Evolutionary conservation across 306 rosid genomes (phyloP), one percentile per base, ranked within the genome.

Genomic region (Vigna hirtella): DNA sequence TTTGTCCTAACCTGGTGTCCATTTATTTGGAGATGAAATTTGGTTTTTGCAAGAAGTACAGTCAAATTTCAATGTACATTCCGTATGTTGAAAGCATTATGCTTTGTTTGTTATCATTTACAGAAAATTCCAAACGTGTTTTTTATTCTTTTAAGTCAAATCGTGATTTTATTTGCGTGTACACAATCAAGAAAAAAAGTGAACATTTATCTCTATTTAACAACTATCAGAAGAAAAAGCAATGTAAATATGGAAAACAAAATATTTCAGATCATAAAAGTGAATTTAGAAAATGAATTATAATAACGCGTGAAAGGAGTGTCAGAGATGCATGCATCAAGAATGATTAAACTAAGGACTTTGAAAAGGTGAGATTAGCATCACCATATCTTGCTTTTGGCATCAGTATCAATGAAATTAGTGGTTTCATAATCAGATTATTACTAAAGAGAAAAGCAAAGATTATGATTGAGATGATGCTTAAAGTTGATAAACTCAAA

Each of bases 391-490:
- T 42, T 42, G 24, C 71, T 51, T 81, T 74, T 65, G 59, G 69
- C 40, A 22, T 62, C 56, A 7, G 16, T 24, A 11, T 52, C 16
- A 51, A 79, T 38, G 12, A 16, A 52, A 10, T 70, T 47, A 78
- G 51, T 57, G 76, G 56, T 4, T 18, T 79, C 72, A 22, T 2
- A 50, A 63, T 72, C 73, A 72, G 55, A 71, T 71, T 62, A 62
- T 9, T 43, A 43, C 43, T 10, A 79, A 57, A 16, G 56, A 14
- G 66, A 56, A 66, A 73, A 65, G 51, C 63, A 66, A 66, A 36
- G 48, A 56, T 81, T 74, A 24, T 32, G 76, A 59, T 73, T 74
- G 24, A 20, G 76, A 59, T 73, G 70, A 50, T 73, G 70, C 56
- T 81, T 1, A 20, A 74, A 51, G 6, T 30, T 14, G 72, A 74